phyloP scores from a whole-genome alignment of 257 asterid genomes.

The Solanum rostratum region DNA sequence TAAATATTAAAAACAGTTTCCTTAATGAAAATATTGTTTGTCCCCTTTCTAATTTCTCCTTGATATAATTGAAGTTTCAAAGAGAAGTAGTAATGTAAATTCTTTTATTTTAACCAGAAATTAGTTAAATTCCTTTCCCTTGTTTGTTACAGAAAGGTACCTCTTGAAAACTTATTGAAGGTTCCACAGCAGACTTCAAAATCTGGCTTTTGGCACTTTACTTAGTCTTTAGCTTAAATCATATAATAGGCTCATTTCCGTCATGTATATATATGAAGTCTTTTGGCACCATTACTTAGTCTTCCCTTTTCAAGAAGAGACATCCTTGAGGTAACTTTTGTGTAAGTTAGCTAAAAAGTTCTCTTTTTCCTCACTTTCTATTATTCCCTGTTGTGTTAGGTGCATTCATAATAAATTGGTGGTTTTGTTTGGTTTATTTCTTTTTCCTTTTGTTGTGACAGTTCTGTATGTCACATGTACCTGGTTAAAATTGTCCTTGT shows the following conservation, averaged over 20 bases:
- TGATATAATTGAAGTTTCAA: neutral
- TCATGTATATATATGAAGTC: slow-evolving; percentile 7
- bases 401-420: neutral
- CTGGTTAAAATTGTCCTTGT: neutral
- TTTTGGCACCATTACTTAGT: neutral
- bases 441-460: neutral
- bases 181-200: slow-evolving; percentile 11
- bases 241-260: neutral
- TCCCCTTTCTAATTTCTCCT: neutral
- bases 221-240: slow-evolving; percentile 20
- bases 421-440: neutral
- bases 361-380: neutral
- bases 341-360: neutral
- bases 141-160: slow-evolving; percentile 27
- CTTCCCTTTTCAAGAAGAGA: neutral
- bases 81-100: neutral
- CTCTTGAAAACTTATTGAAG: slow-evolving; percentile 23
- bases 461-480: neutral
- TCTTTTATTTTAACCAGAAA: neutral
- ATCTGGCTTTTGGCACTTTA: slow-evolving; percentile 21
- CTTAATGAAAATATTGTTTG: neutral
- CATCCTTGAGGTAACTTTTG: neutral
- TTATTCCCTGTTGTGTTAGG: neutral
- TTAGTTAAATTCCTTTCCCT: slow-evolving; percentile 1
- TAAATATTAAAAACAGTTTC: neutral